Conservation (phyloP, 1,139 yeast genomes). For the Debaryomyces sp. region DNA sequence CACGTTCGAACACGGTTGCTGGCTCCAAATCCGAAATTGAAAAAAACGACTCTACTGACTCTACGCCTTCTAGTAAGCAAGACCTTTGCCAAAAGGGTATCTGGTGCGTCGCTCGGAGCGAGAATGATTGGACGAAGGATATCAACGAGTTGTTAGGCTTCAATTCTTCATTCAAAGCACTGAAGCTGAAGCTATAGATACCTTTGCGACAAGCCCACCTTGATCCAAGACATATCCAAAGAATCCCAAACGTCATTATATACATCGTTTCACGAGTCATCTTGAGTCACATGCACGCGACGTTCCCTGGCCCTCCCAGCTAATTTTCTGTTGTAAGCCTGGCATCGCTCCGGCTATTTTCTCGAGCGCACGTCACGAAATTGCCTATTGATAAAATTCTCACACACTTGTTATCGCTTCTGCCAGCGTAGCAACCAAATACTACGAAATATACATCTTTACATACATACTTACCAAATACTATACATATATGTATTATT, state of each 20-base stretch:
- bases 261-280: background rate
- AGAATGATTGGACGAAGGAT: slow-evolving; percentile 90
- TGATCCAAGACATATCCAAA: background rate
- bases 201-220: no score
- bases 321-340: no score
- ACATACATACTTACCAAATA: background rate
- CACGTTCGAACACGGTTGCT: slow-evolving; percentile 1
- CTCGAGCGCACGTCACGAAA: slow-evolving; percentile 1
- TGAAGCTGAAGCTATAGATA: slow-evolving; percentile 12
- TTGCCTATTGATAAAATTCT: background rate
- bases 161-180: slow-evolving; percentile 68
- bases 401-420: background rate
- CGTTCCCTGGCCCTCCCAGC: no score
- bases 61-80: slow-evolving; percentile 2
- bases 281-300: background rate
- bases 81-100: slow-evolving; percentile 52
- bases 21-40: background rate
- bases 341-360: background rate
- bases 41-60: background rate
- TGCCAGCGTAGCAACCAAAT: background rate
- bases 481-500: background rate
- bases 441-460: background rate
- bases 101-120: slow-evolving; percentile 85
- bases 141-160: slow-evolving; percentile 87
- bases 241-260: background rate